Evolutionary conservation across 352 stramenopile species (phyloP).

Genomic region (Sclerospora graminicola): DNA sequence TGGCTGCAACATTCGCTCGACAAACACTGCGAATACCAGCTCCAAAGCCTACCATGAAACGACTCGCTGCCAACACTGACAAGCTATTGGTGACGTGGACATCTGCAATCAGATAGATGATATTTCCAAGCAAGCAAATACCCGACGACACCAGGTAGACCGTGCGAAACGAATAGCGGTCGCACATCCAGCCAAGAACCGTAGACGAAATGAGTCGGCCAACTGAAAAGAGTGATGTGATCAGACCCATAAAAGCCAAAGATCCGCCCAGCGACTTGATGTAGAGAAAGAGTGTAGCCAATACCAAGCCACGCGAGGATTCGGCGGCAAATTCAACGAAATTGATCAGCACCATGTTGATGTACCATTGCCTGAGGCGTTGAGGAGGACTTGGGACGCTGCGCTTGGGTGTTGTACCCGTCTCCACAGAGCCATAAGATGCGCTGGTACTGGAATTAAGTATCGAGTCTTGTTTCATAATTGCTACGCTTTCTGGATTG

Average conservation of each 20-base stretch:
- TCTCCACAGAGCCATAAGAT: conserved; percentile 23
- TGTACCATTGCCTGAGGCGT: conserved; percentile 48
- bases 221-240: conserved; percentile 79
- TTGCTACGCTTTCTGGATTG: too few species aligned
- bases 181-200: conserved; percentile 78
- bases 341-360: conserved; percentile 79
- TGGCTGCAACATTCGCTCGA: conserved; percentile 53
- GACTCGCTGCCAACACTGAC: conserved; percentile 37
- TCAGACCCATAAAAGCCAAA: conserved; percentile 67
- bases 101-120: conserved; percentile 66
- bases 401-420: conserved; percentile 19
- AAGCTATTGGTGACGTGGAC: conserved; percentile 45
- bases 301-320: conserved; percentile 62
- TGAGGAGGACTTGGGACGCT: conserved; percentile 29
- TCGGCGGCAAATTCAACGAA: conserved; percentile 78
- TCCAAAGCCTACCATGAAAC: conserved; percentile 71
- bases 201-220: conserved; percentile 71
- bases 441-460: conserved; percentile 8
- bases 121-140: conserved; percentile 65
- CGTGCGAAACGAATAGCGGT: conserved; percentile 68
- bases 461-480: conserved; percentile 15
- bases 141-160: conserved; percentile 72
- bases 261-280: conserved; percentile 68
- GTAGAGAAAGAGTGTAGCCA: conserved; percentile 79
- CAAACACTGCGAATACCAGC: conserved; percentile 73